phyloP scores from a whole-genome alignment of 164 flowering plant species.

The Nymphaea thermarum region DNA sequence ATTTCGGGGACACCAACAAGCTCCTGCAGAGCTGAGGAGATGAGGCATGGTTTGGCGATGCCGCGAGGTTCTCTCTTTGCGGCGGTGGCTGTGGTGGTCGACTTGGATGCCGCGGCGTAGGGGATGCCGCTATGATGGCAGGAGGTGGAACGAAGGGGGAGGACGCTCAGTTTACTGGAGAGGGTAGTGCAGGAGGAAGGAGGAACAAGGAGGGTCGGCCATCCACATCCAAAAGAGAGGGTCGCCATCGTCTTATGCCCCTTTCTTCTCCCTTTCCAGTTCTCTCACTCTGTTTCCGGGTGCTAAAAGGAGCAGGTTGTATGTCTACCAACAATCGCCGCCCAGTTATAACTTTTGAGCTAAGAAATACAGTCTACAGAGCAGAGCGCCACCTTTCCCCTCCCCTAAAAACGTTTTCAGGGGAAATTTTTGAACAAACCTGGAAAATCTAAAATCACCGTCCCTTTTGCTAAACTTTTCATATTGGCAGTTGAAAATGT shows the following conservation, averaged over 20 bases:
- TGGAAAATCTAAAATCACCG: no score
- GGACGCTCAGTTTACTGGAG: background rate
- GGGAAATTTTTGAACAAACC: no score
- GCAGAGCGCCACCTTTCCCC: no score
- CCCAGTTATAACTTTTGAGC: no score
- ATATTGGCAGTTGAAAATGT: no score
- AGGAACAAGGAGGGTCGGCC: background rate
- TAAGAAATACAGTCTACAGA: no score
- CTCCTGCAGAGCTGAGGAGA: slow-evolving; percentile 74
- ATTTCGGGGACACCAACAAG: slow-evolving; percentile 65
- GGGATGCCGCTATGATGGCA: slow-evolving; percentile 1
- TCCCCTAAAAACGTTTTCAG: no score
- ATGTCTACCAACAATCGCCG: no score
- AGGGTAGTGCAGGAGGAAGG: background rate
- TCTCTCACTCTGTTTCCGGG: background rate
- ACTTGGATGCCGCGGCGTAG: slow-evolving; percentile 31
- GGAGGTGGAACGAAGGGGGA: background rate
- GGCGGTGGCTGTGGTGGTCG: slow-evolving; percentile 9
- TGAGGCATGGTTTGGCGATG: slow-evolving; percentile 59
- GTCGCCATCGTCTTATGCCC: background rate
- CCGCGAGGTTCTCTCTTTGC: slow-evolving; percentile 52
- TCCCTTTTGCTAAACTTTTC: no score
- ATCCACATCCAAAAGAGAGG: slow-evolving; percentile 8
- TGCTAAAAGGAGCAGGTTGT: no score
- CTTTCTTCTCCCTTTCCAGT: background rate